phyloP scores from a whole-genome alignment of 139 green algal genomes.

The Chlamydomonas sp. region DNA sequence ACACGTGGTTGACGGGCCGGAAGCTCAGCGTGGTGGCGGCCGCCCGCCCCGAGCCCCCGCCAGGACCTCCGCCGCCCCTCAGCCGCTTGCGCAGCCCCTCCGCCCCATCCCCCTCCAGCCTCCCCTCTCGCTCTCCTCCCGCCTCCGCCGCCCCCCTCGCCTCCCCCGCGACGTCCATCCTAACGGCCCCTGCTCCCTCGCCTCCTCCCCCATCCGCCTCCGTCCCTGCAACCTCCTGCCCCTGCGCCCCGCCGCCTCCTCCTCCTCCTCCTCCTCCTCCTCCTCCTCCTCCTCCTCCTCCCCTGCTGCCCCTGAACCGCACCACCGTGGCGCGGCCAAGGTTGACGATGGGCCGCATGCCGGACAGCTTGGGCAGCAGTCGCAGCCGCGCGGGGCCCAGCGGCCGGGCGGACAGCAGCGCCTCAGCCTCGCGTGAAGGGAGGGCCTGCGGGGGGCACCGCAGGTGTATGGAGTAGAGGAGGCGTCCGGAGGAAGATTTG shows the following conservation, averaged over 20 bases:
- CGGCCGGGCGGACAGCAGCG: conserved; percentile 55
- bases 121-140: too few species aligned
- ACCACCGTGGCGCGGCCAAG: conserved; percentile 61
- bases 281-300: background rate
- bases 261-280: background rate
- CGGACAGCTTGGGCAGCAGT: conserved; percentile 83
- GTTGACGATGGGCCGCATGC: conserved; percentile 85
- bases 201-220: background rate
- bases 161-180: background rate
- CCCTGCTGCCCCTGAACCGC: conserved; percentile 39
- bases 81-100: background rate
- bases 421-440: conserved; percentile 21
- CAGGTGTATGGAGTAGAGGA: too few species aligned
- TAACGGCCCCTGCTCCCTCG: background rate
- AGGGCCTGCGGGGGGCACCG: conserved; percentile 28
- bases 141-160: too few species aligned
- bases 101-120: background rate
- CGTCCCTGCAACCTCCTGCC: background rate
- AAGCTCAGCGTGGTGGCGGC: conserved; percentile 62
- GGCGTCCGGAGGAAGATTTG: too few species aligned
- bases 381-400: conserved; percentile 81
- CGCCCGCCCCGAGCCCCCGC: too few species aligned
- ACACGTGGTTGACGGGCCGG: conserved; percentile 76
- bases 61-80: background rate
- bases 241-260: background rate